A percentile compares a stretch with the other conserved stretches of the same genome.
Evolutionary conservation across 768 basidiomycete genomes (phyloP).

Genomic region (Collybia nuda): DNA sequence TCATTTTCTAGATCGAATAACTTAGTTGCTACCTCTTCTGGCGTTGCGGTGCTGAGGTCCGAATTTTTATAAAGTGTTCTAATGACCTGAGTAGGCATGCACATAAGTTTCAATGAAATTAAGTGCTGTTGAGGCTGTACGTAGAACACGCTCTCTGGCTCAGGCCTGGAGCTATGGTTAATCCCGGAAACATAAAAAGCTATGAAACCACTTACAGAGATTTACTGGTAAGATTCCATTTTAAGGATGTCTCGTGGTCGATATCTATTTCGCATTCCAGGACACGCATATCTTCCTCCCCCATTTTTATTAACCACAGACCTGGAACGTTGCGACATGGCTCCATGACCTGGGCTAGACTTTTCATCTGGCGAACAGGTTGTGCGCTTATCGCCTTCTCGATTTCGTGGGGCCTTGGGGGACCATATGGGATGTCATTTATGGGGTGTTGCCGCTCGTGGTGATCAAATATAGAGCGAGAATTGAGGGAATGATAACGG

Average conservation of each 20-base stretch:
- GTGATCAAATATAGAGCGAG: neutral
- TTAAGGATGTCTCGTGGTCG: conserved; percentile 29
- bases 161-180: neutral
- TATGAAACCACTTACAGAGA: conserved; percentile 12
- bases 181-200: no score
- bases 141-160: neutral
- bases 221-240: conserved; percentile 26
- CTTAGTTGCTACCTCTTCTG: conserved; percentile 22
- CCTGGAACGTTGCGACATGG: conserved; percentile 39
- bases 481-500: neutral
- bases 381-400: neutral
- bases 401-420: neutral
- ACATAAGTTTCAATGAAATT: conserved; percentile 32
- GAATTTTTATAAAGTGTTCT: conserved; percentile 17
- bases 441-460: no score
- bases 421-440: neutral
- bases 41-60: conserved; percentile 12
- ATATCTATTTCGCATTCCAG: conserved; percentile 36
- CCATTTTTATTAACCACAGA: conserved; percentile 36
- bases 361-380: neutral
- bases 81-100: conserved; percentile 25
- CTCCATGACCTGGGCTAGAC: neutral
- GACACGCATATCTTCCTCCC: conserved; percentile 28
- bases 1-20: conserved; percentile 21
- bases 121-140: neutral